phyloP scores from a whole-genome alignment of 495 filamentous ascomycete species.

The Penicillium nucicola region DNA sequence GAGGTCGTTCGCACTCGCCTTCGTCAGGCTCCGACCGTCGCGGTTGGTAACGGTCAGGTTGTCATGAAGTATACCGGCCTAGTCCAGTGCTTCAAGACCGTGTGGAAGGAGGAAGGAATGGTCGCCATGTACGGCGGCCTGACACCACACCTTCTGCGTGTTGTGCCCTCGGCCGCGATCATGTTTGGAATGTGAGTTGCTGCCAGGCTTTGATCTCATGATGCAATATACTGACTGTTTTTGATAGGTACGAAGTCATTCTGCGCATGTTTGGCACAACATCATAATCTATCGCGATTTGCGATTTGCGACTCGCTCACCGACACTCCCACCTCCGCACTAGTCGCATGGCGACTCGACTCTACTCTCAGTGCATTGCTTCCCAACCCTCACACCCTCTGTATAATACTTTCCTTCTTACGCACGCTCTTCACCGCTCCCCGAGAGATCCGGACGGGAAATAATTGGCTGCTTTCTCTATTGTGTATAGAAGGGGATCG shows the following conservation, averaged over 20 bases:
- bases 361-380: constrained; percentile 1
- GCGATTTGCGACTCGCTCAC: neutral
- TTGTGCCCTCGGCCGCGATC: constrained; percentile 83
- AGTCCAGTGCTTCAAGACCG: constrained; percentile 51
- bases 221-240: constrained; percentile 6
- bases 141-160: constrained; percentile 55
- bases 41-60: constrained; percentile 22
- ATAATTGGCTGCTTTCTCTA: neutral
- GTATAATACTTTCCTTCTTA: constrained; percentile 11
- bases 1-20: constrained; percentile 55
- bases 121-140: constrained; percentile 55
- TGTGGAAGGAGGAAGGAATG: constrained; percentile 56
- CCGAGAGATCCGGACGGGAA: neutral
- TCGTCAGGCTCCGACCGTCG: constrained; percentile 51
- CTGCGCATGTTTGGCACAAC: constrained; percentile 46
- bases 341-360: neutral
- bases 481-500: constrained; percentile 7
- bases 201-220: neutral
- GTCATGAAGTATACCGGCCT: constrained; percentile 54
- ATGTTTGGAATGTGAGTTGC: constrained; percentile 80
- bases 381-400: neutral
- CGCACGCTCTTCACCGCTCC: neutral
- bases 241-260: constrained; percentile 61
- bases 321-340: neutral
- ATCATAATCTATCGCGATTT: constrained; percentile 5